These are phyloP conservation scores for Hyphodiscus sp. DNA, from an alignment of 2,329 filamentous ascomycete species.

Conservation along the genomic window DNA sequence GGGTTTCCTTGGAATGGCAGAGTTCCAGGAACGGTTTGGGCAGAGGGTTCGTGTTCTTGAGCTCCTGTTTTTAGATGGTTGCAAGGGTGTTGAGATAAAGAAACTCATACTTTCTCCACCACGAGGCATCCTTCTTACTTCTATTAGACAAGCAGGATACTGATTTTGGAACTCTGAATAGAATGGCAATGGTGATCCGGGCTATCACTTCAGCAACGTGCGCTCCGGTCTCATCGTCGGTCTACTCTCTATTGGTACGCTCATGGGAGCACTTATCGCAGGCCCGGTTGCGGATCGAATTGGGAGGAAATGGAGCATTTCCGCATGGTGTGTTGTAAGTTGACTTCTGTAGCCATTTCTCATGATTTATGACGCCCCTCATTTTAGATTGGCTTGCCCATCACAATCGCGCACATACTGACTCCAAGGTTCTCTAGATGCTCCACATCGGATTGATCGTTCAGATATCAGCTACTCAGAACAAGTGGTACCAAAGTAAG, in stretches of 20 bases:
- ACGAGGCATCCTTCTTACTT: no score
- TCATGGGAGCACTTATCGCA: conserved; percentile 69
- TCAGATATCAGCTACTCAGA: conserved; percentile 49
- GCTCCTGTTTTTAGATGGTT: no score
- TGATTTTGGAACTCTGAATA: not conserved
- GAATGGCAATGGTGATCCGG: conserved; percentile 19
- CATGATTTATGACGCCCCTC: no score
- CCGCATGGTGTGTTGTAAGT: conserved; percentile 34
- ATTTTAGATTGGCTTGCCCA: no score
- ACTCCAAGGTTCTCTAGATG: conserved; percentile 26
- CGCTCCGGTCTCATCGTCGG: conserved; percentile 55
- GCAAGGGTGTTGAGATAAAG: no score
- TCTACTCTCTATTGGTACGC: conserved; percentile 64
- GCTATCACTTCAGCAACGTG: conserved; percentile 46
- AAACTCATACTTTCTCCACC: no score
- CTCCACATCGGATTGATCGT: conserved; percentile 59
- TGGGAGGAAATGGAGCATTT: conserved; percentile 54
- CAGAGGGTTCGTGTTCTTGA: conserved; percentile 14
- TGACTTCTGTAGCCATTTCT: no score
- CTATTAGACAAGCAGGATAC: no score
- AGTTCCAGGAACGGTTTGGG: conserved; percentile 49
- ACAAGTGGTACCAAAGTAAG: conserved; percentile 39
- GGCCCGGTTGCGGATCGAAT: conserved; percentile 59
- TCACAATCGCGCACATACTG: no score
- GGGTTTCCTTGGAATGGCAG: conserved; percentile 50